phyloP scores from a whole-genome alignment of 768 basidiomycete genomes.

The Neoboletus magnificus region DNA sequence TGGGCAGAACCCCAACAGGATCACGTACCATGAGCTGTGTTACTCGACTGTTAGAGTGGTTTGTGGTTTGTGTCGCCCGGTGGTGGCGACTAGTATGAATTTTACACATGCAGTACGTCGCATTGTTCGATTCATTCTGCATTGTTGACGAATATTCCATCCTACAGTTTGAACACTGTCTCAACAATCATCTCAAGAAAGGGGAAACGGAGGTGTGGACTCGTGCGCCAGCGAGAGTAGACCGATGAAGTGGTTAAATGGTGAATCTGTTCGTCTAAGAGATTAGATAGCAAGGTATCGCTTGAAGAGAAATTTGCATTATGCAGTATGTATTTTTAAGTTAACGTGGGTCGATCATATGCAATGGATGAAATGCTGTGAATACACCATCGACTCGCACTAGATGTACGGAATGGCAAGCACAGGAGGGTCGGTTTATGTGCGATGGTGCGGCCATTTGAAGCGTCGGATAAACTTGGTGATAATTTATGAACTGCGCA shows the following conservation, averaged over 20 bases:
- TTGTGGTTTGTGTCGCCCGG: constrained; percentile 4
- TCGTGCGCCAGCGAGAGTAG: not conserved
- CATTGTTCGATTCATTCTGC: not conserved
- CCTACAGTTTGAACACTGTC: constrained; percentile 8
- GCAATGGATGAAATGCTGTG: constrained; percentile 1
- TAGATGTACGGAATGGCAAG: constrained; percentile 5
- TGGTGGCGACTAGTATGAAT: not conserved
- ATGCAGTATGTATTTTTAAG: constrained; percentile 17
- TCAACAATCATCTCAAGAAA: not conserved
- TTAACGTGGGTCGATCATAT: constrained; percentile 4
- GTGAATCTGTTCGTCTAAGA: too few species aligned
- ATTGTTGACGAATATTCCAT: not conserved
- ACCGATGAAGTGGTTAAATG: not conserved
- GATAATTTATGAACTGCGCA: constrained; percentile 14
- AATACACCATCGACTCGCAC: constrained; percentile 11
- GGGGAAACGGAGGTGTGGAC: constrained; percentile 2
- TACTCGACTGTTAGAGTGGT: constrained; percentile 4
- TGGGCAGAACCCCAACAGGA: constrained; percentile 4
- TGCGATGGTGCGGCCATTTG: not conserved
- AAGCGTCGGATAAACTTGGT: constrained; percentile 1
- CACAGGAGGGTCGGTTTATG: constrained; percentile 3
- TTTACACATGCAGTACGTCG: constrained; percentile 6
- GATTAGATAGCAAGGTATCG: not conserved
- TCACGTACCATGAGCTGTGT: not conserved
- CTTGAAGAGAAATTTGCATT: constrained; percentile 5